phyloP scores from a whole-genome alignment of 108 stramenopile genomes.

The Bacterosira constricta region DNA sequence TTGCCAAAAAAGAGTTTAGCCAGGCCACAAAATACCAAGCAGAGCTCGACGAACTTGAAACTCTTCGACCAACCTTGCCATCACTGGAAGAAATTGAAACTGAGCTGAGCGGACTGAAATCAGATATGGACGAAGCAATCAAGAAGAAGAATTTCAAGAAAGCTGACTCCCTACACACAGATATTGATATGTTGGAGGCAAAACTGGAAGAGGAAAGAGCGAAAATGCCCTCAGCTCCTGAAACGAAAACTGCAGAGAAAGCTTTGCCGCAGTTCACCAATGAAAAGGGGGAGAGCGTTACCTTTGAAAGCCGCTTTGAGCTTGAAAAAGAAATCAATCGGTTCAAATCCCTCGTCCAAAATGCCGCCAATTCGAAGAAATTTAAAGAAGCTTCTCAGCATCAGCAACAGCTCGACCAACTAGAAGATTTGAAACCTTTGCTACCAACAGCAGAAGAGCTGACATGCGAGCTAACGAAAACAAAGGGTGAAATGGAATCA shows the following conservation, averaged over 20 bases:
- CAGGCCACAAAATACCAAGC: conserved; percentile 61
- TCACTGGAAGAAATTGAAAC: conserved; percentile 71
- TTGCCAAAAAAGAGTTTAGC: conserved; percentile 62
- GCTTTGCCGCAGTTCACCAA: conserved; percentile 23
- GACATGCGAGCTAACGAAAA: conserved; percentile 29
- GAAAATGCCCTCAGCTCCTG: conserved; percentile 14
- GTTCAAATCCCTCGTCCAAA: conserved; percentile 40
- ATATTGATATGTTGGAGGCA: conserved; percentile 61
- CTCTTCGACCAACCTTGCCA: conserved; percentile 65
- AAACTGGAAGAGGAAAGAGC: conserved; percentile 58
- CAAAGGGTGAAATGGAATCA: conserved; percentile 54
- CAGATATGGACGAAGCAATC: conserved; percentile 61
- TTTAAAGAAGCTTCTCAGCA: conserved; percentile 69
- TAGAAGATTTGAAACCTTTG: conserved; percentile 54
- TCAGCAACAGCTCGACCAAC: conserved; percentile 59
- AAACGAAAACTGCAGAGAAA: conserved; percentile 2
- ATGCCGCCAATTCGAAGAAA: conserved; percentile 56
- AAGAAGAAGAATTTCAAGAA: conserved; percentile 63
- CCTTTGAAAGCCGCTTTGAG: conserved; percentile 58
- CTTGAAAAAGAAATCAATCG: conserved; percentile 62
- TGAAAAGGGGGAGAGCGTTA: conserved; percentile 52
- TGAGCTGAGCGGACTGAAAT: conserved; percentile 42
- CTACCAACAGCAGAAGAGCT: conserved; percentile 74
- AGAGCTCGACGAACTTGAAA: conserved; percentile 65
- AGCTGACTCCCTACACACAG: conserved; percentile 61